These are phyloP conservation scores for Drosera capensis DNA, from an alignment of 148 eudicot genomes.

Conservation along the genomic window DNA sequence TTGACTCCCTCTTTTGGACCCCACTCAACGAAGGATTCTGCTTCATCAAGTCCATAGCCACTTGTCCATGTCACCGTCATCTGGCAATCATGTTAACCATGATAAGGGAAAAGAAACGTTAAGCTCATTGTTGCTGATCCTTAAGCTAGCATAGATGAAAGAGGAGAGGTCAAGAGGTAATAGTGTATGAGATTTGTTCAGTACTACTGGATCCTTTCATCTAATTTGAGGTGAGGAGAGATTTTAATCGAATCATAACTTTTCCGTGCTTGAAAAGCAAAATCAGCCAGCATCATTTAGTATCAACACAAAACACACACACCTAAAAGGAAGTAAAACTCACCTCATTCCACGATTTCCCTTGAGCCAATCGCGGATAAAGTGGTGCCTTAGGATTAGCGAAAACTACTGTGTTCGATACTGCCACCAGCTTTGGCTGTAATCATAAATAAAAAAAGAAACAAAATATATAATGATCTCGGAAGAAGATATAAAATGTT, in stretches of 20 bases:
- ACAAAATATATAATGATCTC: too few relatives aligned
- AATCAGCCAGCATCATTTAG: too few relatives aligned
- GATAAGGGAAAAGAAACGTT: background rate
- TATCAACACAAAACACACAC: too few relatives aligned
- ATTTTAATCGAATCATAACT: too few relatives aligned
- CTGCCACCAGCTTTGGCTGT: constrained; percentile 79
- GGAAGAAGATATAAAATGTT: too few relatives aligned
- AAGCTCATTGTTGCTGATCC: too few relatives aligned
- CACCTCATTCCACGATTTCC: constrained; percentile 80
- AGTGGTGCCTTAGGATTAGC: constrained; percentile 81
- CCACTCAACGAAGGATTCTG: constrained; percentile 63
- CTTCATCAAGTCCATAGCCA: constrained; percentile 53
- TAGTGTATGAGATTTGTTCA: too few relatives aligned
- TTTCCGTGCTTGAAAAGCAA: too few relatives aligned
- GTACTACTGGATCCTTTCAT: too few relatives aligned
- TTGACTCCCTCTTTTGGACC: constrained; percentile 32
- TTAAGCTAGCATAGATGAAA: too few relatives aligned
- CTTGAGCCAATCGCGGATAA: constrained; percentile 84
- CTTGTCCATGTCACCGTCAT: constrained; percentile 91
- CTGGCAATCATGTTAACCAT: too few relatives aligned
- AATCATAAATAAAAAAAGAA: background rate
- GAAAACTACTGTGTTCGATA: constrained; percentile 52
- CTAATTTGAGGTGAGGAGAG: background rate
- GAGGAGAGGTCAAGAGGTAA: background rate
- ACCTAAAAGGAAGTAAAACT: constrained; percentile 13